Evolutionary conservation across 2,329 filamentous ascomycete genomes (phyloP), one percentile per base, ranked within the genome.

Genomic region (Lachnellula occidentalis): DNA sequence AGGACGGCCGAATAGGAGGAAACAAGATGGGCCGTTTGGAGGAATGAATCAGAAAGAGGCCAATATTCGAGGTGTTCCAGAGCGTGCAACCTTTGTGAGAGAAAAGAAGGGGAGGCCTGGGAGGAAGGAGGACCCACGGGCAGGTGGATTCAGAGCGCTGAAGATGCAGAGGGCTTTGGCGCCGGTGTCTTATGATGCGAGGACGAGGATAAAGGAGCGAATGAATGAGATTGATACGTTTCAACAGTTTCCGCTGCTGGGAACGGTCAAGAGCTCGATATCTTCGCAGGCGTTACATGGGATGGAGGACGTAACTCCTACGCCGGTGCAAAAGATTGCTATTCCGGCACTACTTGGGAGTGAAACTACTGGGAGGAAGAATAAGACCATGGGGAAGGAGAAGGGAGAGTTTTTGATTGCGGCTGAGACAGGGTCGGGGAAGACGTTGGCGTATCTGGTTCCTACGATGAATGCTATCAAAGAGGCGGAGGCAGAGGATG

Each of bases 341-440:
- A 92, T 99, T 54, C 92, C 94, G 0, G 83, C 83, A 0, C 75
- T 99, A 8, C 74, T 96, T 46, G 82, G 84, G 14, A 50, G 45
- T 39, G 76, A 83, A 64, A 69, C 76, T 21, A 67, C 71, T 19
- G 72, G 72, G 5, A 71, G 69, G 51, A 70, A 63, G 46, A 59
- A 55, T 58, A 66, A 67, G 63, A 69, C 54, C 55, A 61, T 58
- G 60, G 61, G 65, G 66, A 55, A 70, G 67, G 41, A 61, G 65
- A 37, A 61, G 58, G 72, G 73, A 56, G 80, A 76, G 73, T 96
- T 90, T 67, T 78, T 99, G 12, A 78, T 99, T 48, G 94, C 94
- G 4, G 94, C 94, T 11, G 94, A 99, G 76, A 99, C 94, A 0
- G 94, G 94, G 12, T 97, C 94, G 0, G 94, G 94, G 57, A 99